Conservation (phyloP, 2,329 filamentous ascomycete genomes). For the Aspergillus arachidicola region DNA sequence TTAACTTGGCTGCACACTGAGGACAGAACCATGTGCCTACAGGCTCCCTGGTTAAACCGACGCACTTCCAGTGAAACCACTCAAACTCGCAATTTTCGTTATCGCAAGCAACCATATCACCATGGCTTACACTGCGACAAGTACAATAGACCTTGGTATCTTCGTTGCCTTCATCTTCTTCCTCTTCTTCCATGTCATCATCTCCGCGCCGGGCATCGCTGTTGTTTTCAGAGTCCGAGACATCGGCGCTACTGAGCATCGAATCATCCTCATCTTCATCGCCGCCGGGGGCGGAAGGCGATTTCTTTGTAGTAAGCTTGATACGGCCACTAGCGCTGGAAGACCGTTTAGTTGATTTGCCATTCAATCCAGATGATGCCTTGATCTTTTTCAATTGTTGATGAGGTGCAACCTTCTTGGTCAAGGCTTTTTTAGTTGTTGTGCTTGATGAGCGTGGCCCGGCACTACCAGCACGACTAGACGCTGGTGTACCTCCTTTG, state of each 20-base stretch:
- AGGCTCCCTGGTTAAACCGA: conserved; percentile 63
- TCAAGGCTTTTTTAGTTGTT: conserved; percentile 48
- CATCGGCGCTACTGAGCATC: conserved; percentile 54
- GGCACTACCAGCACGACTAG: conserved; percentile 61
- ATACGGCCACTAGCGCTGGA: conserved; percentile 44
- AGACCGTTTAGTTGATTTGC: conserved; percentile 46
- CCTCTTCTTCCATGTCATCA: conserved; percentile 49
- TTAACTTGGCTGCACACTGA: conserved; percentile 50
- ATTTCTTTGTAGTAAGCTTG: conserved; percentile 44
- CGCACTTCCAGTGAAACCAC: conserved; percentile 69
- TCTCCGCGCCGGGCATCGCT: conserved; percentile 34
- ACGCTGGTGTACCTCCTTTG: conserved; percentile 57
- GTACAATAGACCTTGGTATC: conserved; percentile 67
- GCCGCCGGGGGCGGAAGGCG: conserved; percentile 42
- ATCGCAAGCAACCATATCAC: conserved; percentile 70
- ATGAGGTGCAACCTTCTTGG: conserved; percentile 60
- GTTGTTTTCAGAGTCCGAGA: conserved; percentile 49
- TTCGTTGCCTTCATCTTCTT: conserved; percentile 55
- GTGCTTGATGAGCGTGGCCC: conserved; percentile 51
- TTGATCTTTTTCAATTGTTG: conserved; percentile 50
- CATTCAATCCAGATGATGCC: conserved; percentile 28
- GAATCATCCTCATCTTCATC: conserved; percentile 57
- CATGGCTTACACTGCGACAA: conserved; percentile 66
- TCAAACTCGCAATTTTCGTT: conserved; percentile 66
- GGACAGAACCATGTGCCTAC: conserved; percentile 61